Evolutionary conservation across 805 yeast species (phyloP), one percentile per base, ranked within the genome.

Genomic region (Middelhovenomyces tepae): DNA sequence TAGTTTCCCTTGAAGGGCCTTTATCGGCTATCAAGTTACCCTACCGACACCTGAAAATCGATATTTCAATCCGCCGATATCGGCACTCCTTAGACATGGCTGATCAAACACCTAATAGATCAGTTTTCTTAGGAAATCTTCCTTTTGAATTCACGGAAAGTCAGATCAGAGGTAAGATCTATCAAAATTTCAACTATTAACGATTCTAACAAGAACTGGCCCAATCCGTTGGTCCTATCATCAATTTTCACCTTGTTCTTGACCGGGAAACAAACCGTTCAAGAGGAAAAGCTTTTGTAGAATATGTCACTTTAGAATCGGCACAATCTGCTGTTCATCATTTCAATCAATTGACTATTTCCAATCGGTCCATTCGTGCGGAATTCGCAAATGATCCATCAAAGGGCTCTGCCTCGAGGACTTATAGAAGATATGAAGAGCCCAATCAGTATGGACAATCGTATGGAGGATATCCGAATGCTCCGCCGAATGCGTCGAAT

Each of bases 201-300:
- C n/a, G n/a, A n/a, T n/a, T n/a, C n/a, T n/a, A n/a, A n/a, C n/a
- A n/a, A n/a, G n/a, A n/a, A n/a, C n/a, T n/a, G n/a, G n/a, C n/a
- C n/a, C n/a, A n/a, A n/a, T n/a, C n/a, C n/a, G n/a, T n/a, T n/a
- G 53, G 48, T 2, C 44, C 49, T 1, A 40, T 47, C 5, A 28
- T 24, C 18, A 38, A 35, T 14, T 36, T 46, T 26, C 30, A 37
- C 10, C 36, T 48, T 24, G 44, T 47, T 9, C 31, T 36, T 14
- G 50, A 48, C 31, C 37, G 45, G 7, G 51, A 47, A 6, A 34
- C 35, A 5, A 35, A 44, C 26, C 30, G 48, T 15, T 38, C 38
- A 16, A 38, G 38, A 16, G 53, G 53, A 6, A 47, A 43, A 27
- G 49, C 42, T 10, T 48, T 48, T 26, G 38, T 45, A 5, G 51